phyloP scores from a whole-genome alignment of 345 rosid species.

The Acer negundo region DNA sequence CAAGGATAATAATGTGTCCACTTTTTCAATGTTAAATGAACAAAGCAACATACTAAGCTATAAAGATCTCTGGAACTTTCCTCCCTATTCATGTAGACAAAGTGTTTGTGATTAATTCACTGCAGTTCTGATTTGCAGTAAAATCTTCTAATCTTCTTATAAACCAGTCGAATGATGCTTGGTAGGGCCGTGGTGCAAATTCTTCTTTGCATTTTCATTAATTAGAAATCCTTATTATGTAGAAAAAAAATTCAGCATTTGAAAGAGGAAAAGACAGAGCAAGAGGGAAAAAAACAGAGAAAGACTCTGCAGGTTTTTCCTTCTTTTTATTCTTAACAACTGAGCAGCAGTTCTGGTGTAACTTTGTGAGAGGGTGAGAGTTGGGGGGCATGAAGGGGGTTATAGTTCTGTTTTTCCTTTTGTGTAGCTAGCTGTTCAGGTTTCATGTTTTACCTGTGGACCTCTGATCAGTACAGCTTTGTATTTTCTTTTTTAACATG shows the following conservation, averaged over 20 bases:
- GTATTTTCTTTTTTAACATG: neutral
- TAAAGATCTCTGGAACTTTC: neutral
- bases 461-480: neutral
- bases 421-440: neutral
- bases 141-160: neutral
- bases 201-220: neutral
- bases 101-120: neutral
- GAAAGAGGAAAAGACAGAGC: neutral
- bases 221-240: neutral
- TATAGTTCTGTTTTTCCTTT: neutral
- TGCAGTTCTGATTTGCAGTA: conserved; percentile 6
- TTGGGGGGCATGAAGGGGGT: neutral
- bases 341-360: no score
- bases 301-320: neutral
- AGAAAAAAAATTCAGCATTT: neutral
- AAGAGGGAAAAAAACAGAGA: neutral
- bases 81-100: neutral
- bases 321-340: neutral
- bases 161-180: neutral
- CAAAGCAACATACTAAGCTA: neutral
- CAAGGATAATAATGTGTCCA: neutral
- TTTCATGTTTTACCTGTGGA: neutral
- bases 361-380: neutral
- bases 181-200: neutral
- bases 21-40: neutral